Percentiles rank a stretch among this genome's conserved stretches.
Evolutionary conservation across 371 early-diverging fungal species (phyloP).

Genomic region (Zychaea mexicana): DNA sequence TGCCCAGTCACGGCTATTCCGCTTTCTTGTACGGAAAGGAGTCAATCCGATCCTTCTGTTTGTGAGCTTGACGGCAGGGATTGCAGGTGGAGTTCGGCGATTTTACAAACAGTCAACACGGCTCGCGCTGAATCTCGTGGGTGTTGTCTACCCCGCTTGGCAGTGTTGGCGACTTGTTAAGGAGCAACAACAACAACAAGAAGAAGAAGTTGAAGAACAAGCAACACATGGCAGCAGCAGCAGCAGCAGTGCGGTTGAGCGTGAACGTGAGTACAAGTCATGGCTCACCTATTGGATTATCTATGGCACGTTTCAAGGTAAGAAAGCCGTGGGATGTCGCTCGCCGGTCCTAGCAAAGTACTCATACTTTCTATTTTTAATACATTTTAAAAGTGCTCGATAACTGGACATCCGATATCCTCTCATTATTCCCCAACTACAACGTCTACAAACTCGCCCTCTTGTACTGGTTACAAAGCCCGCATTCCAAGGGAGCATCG

Average conservation of each 20-base stretch:
- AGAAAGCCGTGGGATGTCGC: background rate
- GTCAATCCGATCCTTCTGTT: slow-evolving; percentile 38
- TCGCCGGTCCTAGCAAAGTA: too few relatives aligned
- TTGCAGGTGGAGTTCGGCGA: slow-evolving; percentile 22
- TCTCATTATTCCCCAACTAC: slow-evolving; percentile 40
- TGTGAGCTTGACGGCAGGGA: slow-evolving; percentile 20
- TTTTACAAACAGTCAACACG: slow-evolving; percentile 31
- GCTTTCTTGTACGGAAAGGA: slow-evolving; percentile 37
- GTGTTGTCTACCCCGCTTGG: slow-evolving; percentile 47
- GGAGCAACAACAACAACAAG: slow-evolving; percentile 4
- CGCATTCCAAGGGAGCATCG: slow-evolving; percentile 50
- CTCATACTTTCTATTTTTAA: background rate
- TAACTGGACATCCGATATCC: slow-evolving; percentile 38
- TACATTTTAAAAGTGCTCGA: slow-evolving; percentile 36
- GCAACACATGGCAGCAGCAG: slow-evolving; percentile 5
- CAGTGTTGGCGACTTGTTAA: slow-evolving; percentile 35
- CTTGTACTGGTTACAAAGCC: slow-evolving; percentile 58
- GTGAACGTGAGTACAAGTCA: slow-evolving; percentile 30
- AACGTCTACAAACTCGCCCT: slow-evolving; percentile 45
- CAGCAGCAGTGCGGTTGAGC: too few relatives aligned
- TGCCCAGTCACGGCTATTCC: slow-evolving; percentile 25
- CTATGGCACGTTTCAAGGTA: slow-evolving; percentile 54
- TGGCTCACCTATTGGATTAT: slow-evolving; percentile 61
- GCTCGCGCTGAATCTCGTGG: slow-evolving; percentile 34
- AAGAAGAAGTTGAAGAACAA: too few relatives aligned